Evolutionary conservation across 441 rosid genomes (phyloP).

Genomic region (Adansonia madagascariensis): DNA sequence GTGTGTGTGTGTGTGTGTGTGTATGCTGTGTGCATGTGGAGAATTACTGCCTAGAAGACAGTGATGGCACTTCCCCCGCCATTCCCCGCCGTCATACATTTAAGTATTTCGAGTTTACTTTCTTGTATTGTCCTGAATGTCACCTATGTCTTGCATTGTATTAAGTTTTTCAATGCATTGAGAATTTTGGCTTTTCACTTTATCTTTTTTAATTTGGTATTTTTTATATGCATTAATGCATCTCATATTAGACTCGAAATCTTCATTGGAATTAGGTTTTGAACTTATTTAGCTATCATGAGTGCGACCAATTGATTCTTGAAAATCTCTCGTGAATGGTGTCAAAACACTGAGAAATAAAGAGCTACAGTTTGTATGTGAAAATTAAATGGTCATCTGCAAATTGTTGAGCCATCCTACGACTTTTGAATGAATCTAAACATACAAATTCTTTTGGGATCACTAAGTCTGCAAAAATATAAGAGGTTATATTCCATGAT

Average conservation of each 20-base stretch:
- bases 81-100: not conserved
- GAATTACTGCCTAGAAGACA: conserved; percentile 9
- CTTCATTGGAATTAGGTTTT: conserved; percentile 11
- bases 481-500: not conserved
- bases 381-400: not conserved
- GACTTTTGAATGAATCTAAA: not conserved
- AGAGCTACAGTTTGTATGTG: not conserved
- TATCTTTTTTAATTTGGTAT: not conserved
- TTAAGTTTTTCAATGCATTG: not conserved
- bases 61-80: conserved; percentile 30
- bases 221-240: not conserved
- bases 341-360: not conserved
- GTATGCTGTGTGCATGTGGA: not conserved
- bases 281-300: not conserved
- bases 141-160: not conserved
- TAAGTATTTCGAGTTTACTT: not conserved
- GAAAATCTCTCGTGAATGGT: not conserved
- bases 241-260: not conserved
- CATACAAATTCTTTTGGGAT: not conserved
- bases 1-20: not conserved
- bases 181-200: conserved; percentile 1
- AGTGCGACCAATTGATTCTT: not conserved
- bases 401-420: not conserved
- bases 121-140: not conserved
- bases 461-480: not conserved